Evolutionary conservation across 495 filamentous ascomycete genomes (phyloP), one percentile per base, ranked within the genome.

Genomic region (Aspergillus homomorphus): DNA sequence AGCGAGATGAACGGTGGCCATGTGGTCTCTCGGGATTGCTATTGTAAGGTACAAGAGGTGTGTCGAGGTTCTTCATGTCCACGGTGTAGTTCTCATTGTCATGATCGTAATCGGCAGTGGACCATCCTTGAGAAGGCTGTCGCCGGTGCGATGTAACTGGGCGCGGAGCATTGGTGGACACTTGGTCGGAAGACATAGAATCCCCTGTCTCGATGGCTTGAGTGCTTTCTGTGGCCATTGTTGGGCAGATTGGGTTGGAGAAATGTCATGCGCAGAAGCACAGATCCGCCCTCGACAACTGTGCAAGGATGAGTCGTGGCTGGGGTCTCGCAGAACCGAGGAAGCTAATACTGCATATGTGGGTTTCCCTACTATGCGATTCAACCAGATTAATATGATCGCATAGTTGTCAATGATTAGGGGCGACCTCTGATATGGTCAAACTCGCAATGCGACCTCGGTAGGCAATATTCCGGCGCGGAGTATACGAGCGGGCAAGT

Each of bases 41-140:
- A 20, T 71, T 77, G 65, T 85, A 88, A 44, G 82, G 84, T n/a
- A 80, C 68, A 1, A 84, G 81, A 21, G 81, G 83, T 22, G 77
- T 77, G 64, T 78, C 79, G 4, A 85, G 84, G 1, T 76, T 80
- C 54, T 87, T 85, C 52, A 85, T 82, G 21, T 80, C 85, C 44
- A 76, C 56, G 82, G 83, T 6, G 75, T 81, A 33, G 21, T 23
- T 22, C 46, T 57, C 38, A 38, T 38, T 22, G 1, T 59, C 53
- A 5, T 50, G 19, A 28, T 60, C 57, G 51, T 63, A 18, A 21
- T 54, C 52, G 1, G 24, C 18, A 14, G 42, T 4, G 7, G 7
- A 9, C 15, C 45, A 24, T 18, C 46, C 33, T 41, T 60, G 33
- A 16, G 57, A 58, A 18, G 66, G 58, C 71, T 63, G 65, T 69